These are phyloP conservation scores for Elongisporangium senticosum DNA, from an alignment of 352 stramenopile species.

Conservation along the genomic window DNA sequence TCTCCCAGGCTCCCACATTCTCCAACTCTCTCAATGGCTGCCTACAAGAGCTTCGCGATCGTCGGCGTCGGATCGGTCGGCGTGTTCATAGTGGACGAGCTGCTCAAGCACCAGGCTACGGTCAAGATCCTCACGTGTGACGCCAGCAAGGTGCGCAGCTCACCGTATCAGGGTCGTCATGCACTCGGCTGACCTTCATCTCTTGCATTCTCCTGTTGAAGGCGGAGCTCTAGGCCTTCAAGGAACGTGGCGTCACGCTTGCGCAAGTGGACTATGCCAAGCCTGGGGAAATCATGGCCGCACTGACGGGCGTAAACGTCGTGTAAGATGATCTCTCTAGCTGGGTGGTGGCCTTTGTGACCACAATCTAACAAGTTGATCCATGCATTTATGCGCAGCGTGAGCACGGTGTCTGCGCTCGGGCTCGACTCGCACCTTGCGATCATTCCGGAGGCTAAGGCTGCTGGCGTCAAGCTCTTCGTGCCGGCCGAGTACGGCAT, in stretches of 20 bases:
- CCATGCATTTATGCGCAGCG: no score
- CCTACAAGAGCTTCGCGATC: slow-evolving; percentile 18
- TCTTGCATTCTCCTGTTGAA: no score
- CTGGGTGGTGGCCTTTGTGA: no score
- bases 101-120: slow-evolving; percentile 17
- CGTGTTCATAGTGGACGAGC: slow-evolving; percentile 13
- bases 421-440: slow-evolving; percentile 8
- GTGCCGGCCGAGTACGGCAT: slow-evolving; percentile 12
- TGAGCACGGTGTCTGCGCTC: slow-evolving; percentile 8
- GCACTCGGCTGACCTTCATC: no score
- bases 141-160: slow-evolving; percentile 5
- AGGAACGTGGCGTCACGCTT: slow-evolving; percentile 17
- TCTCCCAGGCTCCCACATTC: no score
- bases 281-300: slow-evolving; percentile 11
- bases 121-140: slow-evolving; percentile 21
- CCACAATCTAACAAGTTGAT: no score
- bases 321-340: no score
- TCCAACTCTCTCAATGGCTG: slow-evolving; percentile 3
- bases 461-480: slow-evolving; percentile 19
- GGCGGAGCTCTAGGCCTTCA: slow-evolving; percentile 17
- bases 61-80: slow-evolving; percentile 23
- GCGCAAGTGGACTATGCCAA: slow-evolving; percentile 17
- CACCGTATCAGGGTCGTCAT: no score
- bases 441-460: slow-evolving; percentile 10
- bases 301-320: slow-evolving; percentile 9